Percentiles rank a stretch among this genome's conserved stretches.
Evolutionary conservation across 495 filamentous ascomycete species (phyloP).

Genomic region (Trichoderma reesei): DNA sequence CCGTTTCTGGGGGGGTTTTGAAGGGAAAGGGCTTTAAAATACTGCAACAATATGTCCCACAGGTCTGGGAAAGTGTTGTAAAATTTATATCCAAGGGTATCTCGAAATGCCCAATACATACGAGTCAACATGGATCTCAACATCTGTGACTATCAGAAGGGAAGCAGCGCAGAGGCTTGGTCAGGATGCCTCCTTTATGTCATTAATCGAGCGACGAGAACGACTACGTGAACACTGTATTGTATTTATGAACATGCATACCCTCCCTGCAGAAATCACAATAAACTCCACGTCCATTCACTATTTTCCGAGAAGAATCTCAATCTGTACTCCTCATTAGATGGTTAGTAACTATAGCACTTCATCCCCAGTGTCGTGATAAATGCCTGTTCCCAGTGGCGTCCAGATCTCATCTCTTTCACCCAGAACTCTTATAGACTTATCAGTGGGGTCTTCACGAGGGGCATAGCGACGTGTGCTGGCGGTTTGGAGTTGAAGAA

Average conservation of each 20-base stretch:
- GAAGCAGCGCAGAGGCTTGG: not conserved
- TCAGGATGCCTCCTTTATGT: not conserved
- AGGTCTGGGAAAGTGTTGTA: not conserved
- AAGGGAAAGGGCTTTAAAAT: not conserved
- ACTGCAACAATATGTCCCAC: not conserved
- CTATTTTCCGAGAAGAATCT: too few relatives aligned
- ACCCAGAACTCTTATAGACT: too few relatives aligned
- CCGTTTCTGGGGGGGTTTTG: not conserved
- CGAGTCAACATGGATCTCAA: not conserved
- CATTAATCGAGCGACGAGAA: not conserved
- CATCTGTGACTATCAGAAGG: not conserved
- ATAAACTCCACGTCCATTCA: too few relatives aligned
- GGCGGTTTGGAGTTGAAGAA: too few relatives aligned
- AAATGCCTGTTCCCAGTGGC: too few relatives aligned
- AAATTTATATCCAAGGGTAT: not conserved
- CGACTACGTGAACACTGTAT: not conserved
- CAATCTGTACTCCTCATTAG: too few relatives aligned
- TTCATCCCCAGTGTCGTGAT: too few relatives aligned
- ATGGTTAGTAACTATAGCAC: too few relatives aligned
- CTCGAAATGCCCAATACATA: not conserved
- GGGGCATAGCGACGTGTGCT: too few relatives aligned
- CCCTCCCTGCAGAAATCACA: too few relatives aligned
- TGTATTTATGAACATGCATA: not conserved
- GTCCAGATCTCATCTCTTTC: too few relatives aligned
- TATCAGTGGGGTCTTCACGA: too few relatives aligned